Evolutionary conservation across 345 rosid species (phyloP).

Genomic region (Bruguiera parviflora): DNA sequence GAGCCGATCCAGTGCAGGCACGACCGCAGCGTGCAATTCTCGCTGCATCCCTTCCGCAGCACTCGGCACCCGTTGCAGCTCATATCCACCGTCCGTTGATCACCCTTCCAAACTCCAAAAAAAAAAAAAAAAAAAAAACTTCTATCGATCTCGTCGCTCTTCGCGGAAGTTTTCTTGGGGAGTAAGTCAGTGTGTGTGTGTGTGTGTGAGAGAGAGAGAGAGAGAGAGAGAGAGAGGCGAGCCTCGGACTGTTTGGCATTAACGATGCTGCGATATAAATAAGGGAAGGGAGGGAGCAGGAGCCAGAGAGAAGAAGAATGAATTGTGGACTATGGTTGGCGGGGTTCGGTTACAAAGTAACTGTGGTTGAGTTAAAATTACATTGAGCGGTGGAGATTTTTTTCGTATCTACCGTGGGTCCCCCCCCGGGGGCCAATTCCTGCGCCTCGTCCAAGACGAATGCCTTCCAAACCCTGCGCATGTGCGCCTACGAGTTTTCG

Average conservation of each 20-base stretch:
- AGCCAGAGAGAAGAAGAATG: no score
- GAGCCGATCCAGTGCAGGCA: constrained; percentile 27
- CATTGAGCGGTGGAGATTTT: constrained; percentile 25
- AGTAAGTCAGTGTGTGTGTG: background rate
- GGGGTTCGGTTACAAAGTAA: constrained; percentile 28
- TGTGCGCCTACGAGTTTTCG: constrained; percentile 78
- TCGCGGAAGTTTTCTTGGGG: background rate
- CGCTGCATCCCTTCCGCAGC: constrained; percentile 37
- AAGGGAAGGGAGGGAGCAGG: no score
- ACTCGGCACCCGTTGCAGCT: constrained; percentile 41
- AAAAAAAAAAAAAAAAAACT: background rate
- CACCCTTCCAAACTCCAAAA: background rate
- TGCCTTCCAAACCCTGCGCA: constrained; percentile 74
- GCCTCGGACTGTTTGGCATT: no score
- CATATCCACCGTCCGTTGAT: constrained; percentile 21
- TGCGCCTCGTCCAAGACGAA: constrained; percentile 17
- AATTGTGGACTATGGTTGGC: background rate
- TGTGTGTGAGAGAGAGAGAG: no score
- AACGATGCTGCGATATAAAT: no score
- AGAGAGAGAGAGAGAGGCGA: no score
- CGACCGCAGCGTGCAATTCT: constrained; percentile 31
- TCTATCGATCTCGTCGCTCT: background rate
- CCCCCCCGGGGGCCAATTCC: background rate
- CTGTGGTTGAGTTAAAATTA: constrained; percentile 35
- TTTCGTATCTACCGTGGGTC: background rate